Conservation (phyloP, 2,329 filamentous ascomycete genomes). For the Aspergillus eucalypticola region DNA sequence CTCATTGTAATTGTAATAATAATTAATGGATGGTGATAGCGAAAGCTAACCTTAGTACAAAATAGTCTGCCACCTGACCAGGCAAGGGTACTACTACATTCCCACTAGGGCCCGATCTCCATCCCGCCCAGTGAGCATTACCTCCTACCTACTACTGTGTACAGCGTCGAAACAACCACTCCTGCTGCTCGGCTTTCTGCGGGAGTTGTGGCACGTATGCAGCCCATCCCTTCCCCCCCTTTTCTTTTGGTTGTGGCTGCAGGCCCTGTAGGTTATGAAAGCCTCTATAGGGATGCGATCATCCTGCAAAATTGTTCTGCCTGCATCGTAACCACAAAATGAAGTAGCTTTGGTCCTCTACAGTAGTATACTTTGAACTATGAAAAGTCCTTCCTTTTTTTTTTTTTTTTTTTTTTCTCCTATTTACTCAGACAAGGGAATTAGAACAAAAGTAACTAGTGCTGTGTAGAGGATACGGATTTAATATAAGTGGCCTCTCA, state of each 20-base stretch:
- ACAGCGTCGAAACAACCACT: no score
- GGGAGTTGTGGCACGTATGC: not conserved
- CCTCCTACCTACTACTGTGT: no score
- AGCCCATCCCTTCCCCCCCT: not conserved
- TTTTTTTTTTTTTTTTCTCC: no score
- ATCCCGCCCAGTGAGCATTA: not conserved
- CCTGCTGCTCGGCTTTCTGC: not conserved
- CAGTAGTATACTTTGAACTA: no score
- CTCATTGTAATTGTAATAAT: not conserved
- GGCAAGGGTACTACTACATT: slow-evolving; percentile 20
- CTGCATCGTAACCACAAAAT: not conserved
- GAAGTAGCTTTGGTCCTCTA: not conserved
- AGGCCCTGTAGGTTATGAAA: not conserved
- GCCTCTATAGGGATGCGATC: not conserved
- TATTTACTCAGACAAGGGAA: no score
- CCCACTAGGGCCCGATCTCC: slow-evolving; percentile 24
- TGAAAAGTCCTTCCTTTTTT: no score
- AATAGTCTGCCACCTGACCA: not conserved
- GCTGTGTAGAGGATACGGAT: no score
- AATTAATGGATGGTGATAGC: not conserved
- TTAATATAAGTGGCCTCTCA: no score
- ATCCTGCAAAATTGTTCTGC: not conserved
- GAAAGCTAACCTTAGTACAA: not conserved
- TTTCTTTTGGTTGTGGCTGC: not conserved
- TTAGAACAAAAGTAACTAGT: no score